Evolutionary conservation across 2,329 filamentous ascomycete genomes (phyloP).

Genomic region (Neoascochyta sp.): DNA sequence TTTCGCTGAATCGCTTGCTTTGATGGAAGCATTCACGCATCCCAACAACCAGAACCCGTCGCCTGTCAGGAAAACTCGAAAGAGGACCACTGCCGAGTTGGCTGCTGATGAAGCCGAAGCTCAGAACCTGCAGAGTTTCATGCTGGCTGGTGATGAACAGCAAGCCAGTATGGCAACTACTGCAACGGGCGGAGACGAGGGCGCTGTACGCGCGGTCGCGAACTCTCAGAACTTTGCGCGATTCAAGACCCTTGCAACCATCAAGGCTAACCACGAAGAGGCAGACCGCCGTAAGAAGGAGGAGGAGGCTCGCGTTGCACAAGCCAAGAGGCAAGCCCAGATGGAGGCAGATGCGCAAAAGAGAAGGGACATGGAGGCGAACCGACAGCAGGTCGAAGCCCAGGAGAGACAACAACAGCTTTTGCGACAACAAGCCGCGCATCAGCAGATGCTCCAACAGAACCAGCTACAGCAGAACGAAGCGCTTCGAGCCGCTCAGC

Average conservation of each 20-base stretch:
- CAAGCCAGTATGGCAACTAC: constrained; percentile 57
- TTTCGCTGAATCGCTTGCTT: constrained; percentile 63
- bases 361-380: constrained; percentile 32
- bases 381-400: constrained; percentile 31
- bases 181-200: constrained; percentile 66
- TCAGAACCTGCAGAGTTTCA: constrained; percentile 83
- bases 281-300: constrained; percentile 54
- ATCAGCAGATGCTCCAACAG: constrained; percentile 33
- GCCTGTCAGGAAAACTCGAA: constrained; percentile 81
- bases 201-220: constrained; percentile 57
- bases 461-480: constrained; percentile 31
- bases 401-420: constrained; percentile 50
- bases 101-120: constrained; percentile 91
- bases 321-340: constrained; percentile 41
- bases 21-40: constrained; percentile 70
- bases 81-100: constrained; percentile 90
- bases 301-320: constrained; percentile 45
- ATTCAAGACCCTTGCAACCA: constrained; percentile 87
- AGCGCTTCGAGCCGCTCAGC: constrained; percentile 35
- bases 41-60: constrained; percentile 72
- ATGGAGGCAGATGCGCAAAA: constrained; percentile 34
- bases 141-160: constrained; percentile 88
- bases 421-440: constrained; percentile 45
- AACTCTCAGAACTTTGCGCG: constrained; percentile 84
- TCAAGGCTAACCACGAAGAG: constrained; percentile 73